Conservation (phyloP, 495 filamentous ascomycete species). For the Penicillium waksmanii region DNA sequence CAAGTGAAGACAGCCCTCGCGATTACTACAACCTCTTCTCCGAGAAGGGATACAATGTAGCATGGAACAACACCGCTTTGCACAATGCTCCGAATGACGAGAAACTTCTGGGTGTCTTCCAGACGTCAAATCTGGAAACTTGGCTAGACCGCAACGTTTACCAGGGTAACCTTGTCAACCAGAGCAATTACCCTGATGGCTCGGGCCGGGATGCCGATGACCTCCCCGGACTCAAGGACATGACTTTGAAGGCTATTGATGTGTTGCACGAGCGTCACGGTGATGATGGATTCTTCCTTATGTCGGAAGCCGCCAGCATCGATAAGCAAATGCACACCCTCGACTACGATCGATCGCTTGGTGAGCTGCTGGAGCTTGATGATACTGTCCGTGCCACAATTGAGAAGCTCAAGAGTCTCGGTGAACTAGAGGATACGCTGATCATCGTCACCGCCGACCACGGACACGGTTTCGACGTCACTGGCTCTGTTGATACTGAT, state of each 20-base stretch:
- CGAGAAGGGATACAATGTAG: constrained; percentile 66
- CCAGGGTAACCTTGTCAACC: constrained; percentile 58
- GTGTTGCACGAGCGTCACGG: constrained; percentile 63
- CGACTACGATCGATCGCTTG: constrained; percentile 75
- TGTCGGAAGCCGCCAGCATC: constrained; percentile 75
- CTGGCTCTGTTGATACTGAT: constrained; percentile 55
- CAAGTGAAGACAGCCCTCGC: constrained; percentile 42
- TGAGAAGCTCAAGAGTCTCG: constrained; percentile 58
- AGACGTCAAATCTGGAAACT: constrained; percentile 64
- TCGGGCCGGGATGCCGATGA: constrained; percentile 60
- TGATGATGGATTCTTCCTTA: constrained; percentile 75
- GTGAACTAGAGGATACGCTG: constrained; percentile 64
- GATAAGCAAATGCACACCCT: constrained; percentile 81
- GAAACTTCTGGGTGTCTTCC: constrained; percentile 71
- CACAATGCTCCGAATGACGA: constrained; percentile 49
- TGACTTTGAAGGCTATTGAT: constrained; percentile 78
- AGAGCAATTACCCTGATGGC: constrained; percentile 66
- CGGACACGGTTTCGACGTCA: constrained; percentile 75
- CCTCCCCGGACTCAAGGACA: constrained; percentile 75
- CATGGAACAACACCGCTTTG: constrained; percentile 68
- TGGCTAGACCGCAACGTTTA: constrained; percentile 78
- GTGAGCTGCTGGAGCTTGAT: constrained; percentile 76
- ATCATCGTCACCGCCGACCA: constrained; percentile 77
- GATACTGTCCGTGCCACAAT: constrained; percentile 72
- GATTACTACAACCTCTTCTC: constrained; percentile 71